phyloP scores from a whole-genome alignment of 2,329 filamentous ascomycete genomes.

The Shiraia bambusicola region DNA sequence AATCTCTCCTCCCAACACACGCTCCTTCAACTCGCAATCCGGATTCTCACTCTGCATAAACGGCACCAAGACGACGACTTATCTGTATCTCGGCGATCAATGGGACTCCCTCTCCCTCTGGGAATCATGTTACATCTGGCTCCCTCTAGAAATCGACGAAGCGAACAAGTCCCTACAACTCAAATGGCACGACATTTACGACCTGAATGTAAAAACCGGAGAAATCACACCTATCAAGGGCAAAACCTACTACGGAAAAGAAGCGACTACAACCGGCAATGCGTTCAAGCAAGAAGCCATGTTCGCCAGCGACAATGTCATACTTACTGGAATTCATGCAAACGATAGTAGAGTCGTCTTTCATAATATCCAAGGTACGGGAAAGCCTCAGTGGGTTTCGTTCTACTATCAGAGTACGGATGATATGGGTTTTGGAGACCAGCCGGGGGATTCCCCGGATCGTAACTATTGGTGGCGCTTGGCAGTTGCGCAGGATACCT shows the following conservation, averaged over 20 bases:
- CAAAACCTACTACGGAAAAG: slow-evolving; percentile 50
- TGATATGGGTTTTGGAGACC: slow-evolving; percentile 61
- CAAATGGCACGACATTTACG: slow-evolving; percentile 59
- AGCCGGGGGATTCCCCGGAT: slow-evolving; percentile 58
- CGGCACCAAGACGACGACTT: slow-evolving; percentile 53
- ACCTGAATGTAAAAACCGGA: slow-evolving; percentile 56
- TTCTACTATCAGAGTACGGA: slow-evolving; percentile 63
- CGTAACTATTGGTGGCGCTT: slow-evolving; percentile 61
- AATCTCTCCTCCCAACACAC: slow-evolving; percentile 54
- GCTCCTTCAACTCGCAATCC: slow-evolving; percentile 57
- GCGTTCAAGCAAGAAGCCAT: slow-evolving; percentile 59
- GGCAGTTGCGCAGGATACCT: slow-evolving; percentile 61
- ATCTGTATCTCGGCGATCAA: slow-evolving; percentile 55
- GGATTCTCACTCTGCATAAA: slow-evolving; percentile 53
- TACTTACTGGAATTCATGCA: slow-evolving; percentile 56
- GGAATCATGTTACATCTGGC: slow-evolving; percentile 61
- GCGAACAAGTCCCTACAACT: slow-evolving; percentile 53
- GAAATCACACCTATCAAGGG: slow-evolving; percentile 52
- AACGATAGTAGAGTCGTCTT: slow-evolving; percentile 59
- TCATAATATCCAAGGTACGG: slow-evolving; percentile 51
- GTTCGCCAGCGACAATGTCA: slow-evolving; percentile 52
- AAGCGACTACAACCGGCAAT: slow-evolving; percentile 50
- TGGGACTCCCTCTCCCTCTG: slow-evolving; percentile 60
- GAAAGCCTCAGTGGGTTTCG: slow-evolving; percentile 58
- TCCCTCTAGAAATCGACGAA: slow-evolving; percentile 57